Evolutionary conservation across 805 yeast species (phyloP).

Genomic region (Kockiozyma suomiensis): DNA sequence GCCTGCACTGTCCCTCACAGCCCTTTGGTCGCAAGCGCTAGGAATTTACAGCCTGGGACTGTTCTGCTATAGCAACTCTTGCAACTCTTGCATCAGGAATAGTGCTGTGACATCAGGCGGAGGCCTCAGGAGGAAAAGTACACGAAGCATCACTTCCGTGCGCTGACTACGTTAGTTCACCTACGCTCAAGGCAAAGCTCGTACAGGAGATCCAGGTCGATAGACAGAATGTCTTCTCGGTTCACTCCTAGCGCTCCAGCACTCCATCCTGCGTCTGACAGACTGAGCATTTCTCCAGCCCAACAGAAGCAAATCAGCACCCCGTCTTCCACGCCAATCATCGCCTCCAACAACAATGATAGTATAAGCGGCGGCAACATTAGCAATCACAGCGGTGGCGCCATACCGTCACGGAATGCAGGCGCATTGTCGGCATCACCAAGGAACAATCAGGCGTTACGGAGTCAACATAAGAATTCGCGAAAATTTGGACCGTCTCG

Average conservation of each 20-base stretch:
- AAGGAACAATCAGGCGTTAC: constrained; percentile 18
- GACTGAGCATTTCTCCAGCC: neutral
- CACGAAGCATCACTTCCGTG: too few relatives aligned
- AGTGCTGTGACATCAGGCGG: too few relatives aligned
- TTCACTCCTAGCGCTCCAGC: constrained; percentile 28
- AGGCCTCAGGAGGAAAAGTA: too few relatives aligned
- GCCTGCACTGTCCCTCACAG: neutral
- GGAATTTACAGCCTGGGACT: neutral
- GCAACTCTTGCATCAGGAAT: too few relatives aligned
- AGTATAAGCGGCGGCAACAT: neutral
- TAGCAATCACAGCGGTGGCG: neutral
- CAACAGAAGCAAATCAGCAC: neutral
- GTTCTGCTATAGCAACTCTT: neutral
- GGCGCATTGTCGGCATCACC: constrained; percentile 13
- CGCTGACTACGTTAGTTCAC: too few relatives aligned
- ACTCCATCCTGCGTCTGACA: constrained; percentile 19
- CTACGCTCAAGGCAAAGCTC: too few relatives aligned
- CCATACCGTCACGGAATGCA: neutral
- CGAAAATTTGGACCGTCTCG: constrained; percentile 17
- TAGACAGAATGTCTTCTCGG: constrained; percentile 21
- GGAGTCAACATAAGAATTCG: constrained; percentile 20
- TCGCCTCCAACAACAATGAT: neutral
- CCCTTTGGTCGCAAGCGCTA: neutral
- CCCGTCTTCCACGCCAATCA: neutral
- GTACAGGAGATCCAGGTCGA: too few relatives aligned